Evolutionary conservation across 1,139 yeast genomes (phyloP).

Genomic region (Diutina neorugosa): DNA sequence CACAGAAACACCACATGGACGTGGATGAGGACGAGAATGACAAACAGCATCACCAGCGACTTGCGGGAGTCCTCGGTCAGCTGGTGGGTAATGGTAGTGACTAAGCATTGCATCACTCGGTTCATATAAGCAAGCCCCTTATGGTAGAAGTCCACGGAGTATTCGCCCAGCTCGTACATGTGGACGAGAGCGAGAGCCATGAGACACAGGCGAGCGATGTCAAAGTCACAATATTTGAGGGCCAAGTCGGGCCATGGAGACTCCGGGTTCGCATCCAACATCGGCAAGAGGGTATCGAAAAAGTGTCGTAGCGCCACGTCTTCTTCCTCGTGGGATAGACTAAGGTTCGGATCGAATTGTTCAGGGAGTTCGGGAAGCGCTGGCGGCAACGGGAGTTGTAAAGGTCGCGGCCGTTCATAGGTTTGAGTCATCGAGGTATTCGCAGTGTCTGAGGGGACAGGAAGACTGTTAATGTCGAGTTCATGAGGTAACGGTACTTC

Average conservation of each 20-base stretch:
- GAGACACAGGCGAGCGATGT: conserved; percentile 42
- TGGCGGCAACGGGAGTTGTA: background rate
- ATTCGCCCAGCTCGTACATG: conserved; percentile 34
- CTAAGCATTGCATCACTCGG: conserved; percentile 38
- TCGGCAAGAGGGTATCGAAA: conserved; percentile 36
- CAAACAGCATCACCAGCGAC: conserved; percentile 32
- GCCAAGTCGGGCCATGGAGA: conserved; percentile 50
- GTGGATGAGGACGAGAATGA: conserved; percentile 35
- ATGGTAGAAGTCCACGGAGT: conserved; percentile 35
- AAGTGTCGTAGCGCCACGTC: conserved; percentile 40
- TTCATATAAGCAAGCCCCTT: conserved; percentile 40
- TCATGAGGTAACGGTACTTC: background rate
- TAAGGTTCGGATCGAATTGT: background rate
- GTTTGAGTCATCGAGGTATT: background rate
- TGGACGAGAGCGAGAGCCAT: conserved; percentile 42
- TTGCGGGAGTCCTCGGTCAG: conserved; percentile 8
- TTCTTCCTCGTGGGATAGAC: conserved; percentile 28
- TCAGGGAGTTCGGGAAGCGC: background rate
- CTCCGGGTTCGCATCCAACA: conserved; percentile 44
- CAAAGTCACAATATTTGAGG: conserved; percentile 40
- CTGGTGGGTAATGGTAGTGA: conserved; percentile 17
- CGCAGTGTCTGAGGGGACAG: background rate
- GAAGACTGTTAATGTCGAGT: background rate
- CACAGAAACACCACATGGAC: conserved; percentile 40
- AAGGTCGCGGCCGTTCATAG: background rate